Base-by-base conservation (phyloP, 345 rosid genomes). In the Aegle marmelos region DNA sequence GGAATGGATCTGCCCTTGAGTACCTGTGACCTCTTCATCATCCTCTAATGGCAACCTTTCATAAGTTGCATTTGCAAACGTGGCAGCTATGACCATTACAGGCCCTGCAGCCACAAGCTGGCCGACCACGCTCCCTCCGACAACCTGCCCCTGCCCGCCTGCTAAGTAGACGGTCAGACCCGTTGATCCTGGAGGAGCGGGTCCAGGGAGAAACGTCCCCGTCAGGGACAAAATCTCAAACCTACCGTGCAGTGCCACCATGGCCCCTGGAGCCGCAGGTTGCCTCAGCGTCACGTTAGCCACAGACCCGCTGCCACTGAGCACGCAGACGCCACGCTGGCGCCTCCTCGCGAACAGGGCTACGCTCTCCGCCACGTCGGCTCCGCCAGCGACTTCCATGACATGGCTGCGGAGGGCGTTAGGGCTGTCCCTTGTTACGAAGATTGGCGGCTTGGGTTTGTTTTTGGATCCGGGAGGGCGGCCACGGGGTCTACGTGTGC, bases 401-500 rank as follows among this genome's bases (percentile, higher is more conserved):
- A 91, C 89, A 50, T 92, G 95, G 86, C 97, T 92, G 21, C 91
- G 95, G 80, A 93, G 94, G 24, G 95, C 86, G 80, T 91, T 93
- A 62, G 97, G 97, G 87, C 94, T 93, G 78, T 93, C 97, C 70
- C 94, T 56, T 73, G 95, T 93, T 54, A 93, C 91, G 53, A 91
- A 88, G 54, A 93, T 88, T 39, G 95, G 97, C 5, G 95, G 91
- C 75, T 90, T 93, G 2, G 95, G 89, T 81, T 88, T 92, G 88
- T 92, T 92, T 78, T 89, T 92, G 54, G 97, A 92, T 57, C 97
- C 97, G 5, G 97, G 89, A 34, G 97, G 97, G 11, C 97, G 88
- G 22, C 97, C 97, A 59, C 97, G 82, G 0, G 94, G 91, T 81
- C 97, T 83, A 19, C 97, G 88, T 69, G 63, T 93, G 7, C 91